Evolutionary conservation across 1,284 basidiomycete species (phyloP).

Genomic region (Cerrena zonata): DNA sequence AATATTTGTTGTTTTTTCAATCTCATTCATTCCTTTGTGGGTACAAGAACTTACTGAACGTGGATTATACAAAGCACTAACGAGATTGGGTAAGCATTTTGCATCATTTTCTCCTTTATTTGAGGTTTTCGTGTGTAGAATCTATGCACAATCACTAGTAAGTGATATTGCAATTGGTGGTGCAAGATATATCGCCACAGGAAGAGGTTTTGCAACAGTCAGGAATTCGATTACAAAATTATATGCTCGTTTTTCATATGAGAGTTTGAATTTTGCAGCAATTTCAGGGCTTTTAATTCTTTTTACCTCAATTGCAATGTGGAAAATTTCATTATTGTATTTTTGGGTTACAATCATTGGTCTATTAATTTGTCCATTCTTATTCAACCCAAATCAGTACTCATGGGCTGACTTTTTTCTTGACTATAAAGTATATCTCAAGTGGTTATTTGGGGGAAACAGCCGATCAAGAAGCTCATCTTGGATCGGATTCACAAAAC

Average conservation of each 20-base stretch:
- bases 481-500: slow-evolving; percentile 93
- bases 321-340: slow-evolving; percentile 91
- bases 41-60: slow-evolving; percentile 91
- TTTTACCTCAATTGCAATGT: slow-evolving; percentile 84
- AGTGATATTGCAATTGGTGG: slow-evolving; percentile 94
- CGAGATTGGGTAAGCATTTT: slow-evolving; percentile 91
- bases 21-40: slow-evolving; percentile 93
- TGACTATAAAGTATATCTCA: slow-evolving; percentile 93
- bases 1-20: slow-evolving; percentile 95
- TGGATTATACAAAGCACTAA: slow-evolving; percentile 87
- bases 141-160: slow-evolving; percentile 91
- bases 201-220: slow-evolving; percentile 93
- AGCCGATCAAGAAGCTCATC: slow-evolving; percentile 96
- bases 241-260: slow-evolving; percentile 96
- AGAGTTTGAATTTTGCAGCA: slow-evolving; percentile 95
- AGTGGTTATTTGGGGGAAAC: slow-evolving; percentile 97
- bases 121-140: slow-evolving; percentile 95
- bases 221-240: slow-evolving; percentile 91
- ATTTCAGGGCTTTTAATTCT: slow-evolving; percentile 83
- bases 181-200: slow-evolving; percentile 93
- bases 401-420: slow-evolving; percentile 92
- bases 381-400: slow-evolving; percentile 98
- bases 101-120: slow-evolving; percentile 90
- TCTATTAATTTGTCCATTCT: slow-evolving; percentile 88
- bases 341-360: slow-evolving; percentile 93